These are phyloP conservation scores for Collariella sp. DNA, from an alignment of 495 filamentous ascomycete species.

Conservation along the genomic window DNA sequence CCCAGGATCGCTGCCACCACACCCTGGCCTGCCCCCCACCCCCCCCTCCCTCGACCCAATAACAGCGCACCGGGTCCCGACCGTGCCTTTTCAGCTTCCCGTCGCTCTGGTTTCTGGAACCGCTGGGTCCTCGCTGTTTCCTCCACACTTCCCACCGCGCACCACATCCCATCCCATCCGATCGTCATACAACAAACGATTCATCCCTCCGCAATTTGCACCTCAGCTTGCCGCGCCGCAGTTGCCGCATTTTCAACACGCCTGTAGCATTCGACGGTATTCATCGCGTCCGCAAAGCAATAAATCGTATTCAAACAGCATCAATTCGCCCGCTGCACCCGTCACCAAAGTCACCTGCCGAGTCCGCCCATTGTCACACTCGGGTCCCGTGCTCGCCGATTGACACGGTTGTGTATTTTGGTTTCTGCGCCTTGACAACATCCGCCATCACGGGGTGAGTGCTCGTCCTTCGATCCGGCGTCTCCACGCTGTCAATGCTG, in stretches of 20 bases:
- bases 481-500: constrained; percentile 2
- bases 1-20: no score
- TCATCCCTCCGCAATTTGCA: neutral
- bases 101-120: constrained; percentile 30
- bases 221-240: neutral
- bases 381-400: neutral
- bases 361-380: no score
- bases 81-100: constrained; percentile 20
- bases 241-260: neutral
- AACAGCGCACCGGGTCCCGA: constrained; percentile 17
- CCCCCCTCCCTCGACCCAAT: constrained; percentile 18
- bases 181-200: neutral
- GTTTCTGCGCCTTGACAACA: neutral
- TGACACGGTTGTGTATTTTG: neutral
- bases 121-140: constrained; percentile 14
- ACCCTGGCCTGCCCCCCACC: constrained; percentile 10
- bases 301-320: no score
- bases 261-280: no score
- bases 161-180: neutral
- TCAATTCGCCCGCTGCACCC: no score
- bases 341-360: no score
- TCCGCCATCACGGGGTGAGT: constrained; percentile 8
- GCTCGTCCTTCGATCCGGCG: neutral
- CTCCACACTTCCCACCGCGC: neutral
- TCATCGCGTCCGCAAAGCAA: no score